These are phyloP conservation scores for Rhodosporidiobolus odoratus DNA, from an alignment of 768 basidiomycete genomes.

Conservation along the genomic window DNA sequence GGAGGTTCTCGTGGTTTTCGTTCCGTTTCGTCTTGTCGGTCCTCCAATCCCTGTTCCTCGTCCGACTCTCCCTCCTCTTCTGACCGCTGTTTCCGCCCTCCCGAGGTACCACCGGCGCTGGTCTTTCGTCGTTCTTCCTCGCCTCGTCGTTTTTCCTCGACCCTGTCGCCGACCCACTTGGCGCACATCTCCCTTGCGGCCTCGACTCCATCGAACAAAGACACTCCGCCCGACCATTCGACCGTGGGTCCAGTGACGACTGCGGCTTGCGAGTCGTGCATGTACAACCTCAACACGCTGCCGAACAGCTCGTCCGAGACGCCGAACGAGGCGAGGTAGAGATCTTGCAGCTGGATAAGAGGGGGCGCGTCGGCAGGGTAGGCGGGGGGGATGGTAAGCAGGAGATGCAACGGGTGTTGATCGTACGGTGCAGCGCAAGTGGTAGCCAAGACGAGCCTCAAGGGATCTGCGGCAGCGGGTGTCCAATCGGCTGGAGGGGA, in stretches of 20 bases:
- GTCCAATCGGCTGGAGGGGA: conserved; percentile 11
- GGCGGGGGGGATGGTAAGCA: conserved; percentile 51
- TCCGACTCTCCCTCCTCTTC: not conserved
- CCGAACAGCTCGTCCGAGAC: conserved; percentile 71
- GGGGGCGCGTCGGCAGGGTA: conserved; percentile 70
- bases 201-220: conserved; percentile 82
- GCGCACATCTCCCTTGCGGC: conserved; percentile 62
- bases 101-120: not conserved
- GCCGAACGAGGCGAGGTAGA: conserved; percentile 73
- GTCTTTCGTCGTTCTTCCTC: conserved; percentile 5
- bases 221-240: conserved; percentile 73
- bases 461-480: no score
- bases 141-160: conserved; percentile 17
- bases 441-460: no score
- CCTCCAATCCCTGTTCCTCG: not conserved
- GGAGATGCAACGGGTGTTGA: conserved; percentile 46
- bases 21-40: not conserved
- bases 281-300: conserved; percentile 69
- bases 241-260: conserved; percentile 43
- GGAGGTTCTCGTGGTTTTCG: not conserved
- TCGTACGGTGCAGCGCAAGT: conserved; percentile 55
- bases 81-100: not conserved
- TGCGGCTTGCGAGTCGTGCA: conserved; percentile 59
- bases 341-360: conserved; percentile 76
- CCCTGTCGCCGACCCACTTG: conserved; percentile 65